Base-by-base conservation (phyloP, 495 filamentous ascomycete genomes). In the Penicillium verhagenii region DNA sequence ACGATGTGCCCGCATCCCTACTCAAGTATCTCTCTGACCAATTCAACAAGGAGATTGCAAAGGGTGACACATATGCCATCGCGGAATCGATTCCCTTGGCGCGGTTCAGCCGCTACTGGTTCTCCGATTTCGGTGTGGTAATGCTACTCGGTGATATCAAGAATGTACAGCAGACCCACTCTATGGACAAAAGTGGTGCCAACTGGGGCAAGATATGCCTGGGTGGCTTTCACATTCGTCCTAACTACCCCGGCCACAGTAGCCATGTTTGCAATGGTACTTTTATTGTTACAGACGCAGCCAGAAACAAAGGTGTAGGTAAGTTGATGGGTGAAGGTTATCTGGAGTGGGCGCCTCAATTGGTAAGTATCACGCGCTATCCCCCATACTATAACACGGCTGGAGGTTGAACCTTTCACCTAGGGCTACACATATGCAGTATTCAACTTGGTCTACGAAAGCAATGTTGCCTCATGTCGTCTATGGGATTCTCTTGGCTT, bases 401-500 rank as follows among this genome's bases (percentile, higher is more conserved):
- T 14, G 4, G 13, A 16, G 19, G 7, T 6, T 40, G 18, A 25
- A 49, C 35, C n/a, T 37, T 6, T 42, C 42, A 53, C 33, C 0
- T 48, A 89, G 76, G 94, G 94, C 18, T 98, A 96, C 68, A 90
- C 87, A 29, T 97, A 97, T 76, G 91, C 89, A 10, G 91, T 98
- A 31, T 98, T 98, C 80, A 97, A 98, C 69, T 82, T 98, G 29
- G 93, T 98, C 14, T 98, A 96, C 72, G 94, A 97, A 77, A 97
- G 89, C 55, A 97, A 98, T 69, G 86, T 95, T 31, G 94, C 91
- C 2, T 96, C 92, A 16, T 92, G 89, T 65, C 89, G 90, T 43
- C 92, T 98, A 54, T 98, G 94, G 94, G 94, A 98, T 71, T 90
- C 87, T 1, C 80, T 98, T n/a, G 94, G 94, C 25, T 98, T 98